Conservation (phyloP, 805 yeast species). For the Kazachstania psychrophila region DNA sequence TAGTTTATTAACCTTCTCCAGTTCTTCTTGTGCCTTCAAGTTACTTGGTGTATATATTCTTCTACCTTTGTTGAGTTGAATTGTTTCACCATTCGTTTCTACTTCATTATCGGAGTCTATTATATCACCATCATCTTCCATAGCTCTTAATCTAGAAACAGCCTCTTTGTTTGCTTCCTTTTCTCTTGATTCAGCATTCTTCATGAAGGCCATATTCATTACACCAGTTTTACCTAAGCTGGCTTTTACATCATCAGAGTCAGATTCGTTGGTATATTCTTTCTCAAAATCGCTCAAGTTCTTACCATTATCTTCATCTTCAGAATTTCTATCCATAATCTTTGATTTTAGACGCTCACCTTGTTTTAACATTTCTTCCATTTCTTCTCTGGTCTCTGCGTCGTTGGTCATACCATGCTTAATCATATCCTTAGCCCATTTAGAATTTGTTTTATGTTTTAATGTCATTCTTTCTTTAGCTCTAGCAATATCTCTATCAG, state of each 20-base stretch:
- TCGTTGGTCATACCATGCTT: conserved; percentile 88
- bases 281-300: conserved; percentile 43
- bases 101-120: conserved; percentile 25
- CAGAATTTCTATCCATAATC: conserved; percentile 58
- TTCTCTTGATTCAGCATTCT: conserved; percentile 69
- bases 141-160: conserved; percentile 41
- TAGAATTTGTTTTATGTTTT: conserved; percentile 77
- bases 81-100: conserved; percentile 37
- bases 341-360: conserved; percentile 70
- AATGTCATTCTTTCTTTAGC: conserved; percentile 90
- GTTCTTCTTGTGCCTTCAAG: conserved; percentile 20
- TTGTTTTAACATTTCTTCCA: conserved; percentile 88
- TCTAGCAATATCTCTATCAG: conserved; percentile 63
- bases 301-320: conserved; percentile 34
- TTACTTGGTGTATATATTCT: conserved; percentile 62
- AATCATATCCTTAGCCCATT: conserved; percentile 87
- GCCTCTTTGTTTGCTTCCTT: conserved; percentile 49
- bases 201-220: conserved; percentile 92
- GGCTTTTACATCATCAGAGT: conserved; percentile 29
- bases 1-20: conserved; percentile 31
- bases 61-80: conserved; percentile 62
- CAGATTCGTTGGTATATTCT: conserved; percentile 35
- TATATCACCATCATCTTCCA: conserved; percentile 40
- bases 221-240: conserved; percentile 79
- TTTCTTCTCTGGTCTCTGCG: conserved; percentile 69